Percentiles rank a stretch among this genome's conserved stretches.
These are phyloP conservation scores for Magnaporthiopsis rhizophila DNA, from an alignment of 2,329 filamentous ascomycete species.

Conservation along the genomic window DNA sequence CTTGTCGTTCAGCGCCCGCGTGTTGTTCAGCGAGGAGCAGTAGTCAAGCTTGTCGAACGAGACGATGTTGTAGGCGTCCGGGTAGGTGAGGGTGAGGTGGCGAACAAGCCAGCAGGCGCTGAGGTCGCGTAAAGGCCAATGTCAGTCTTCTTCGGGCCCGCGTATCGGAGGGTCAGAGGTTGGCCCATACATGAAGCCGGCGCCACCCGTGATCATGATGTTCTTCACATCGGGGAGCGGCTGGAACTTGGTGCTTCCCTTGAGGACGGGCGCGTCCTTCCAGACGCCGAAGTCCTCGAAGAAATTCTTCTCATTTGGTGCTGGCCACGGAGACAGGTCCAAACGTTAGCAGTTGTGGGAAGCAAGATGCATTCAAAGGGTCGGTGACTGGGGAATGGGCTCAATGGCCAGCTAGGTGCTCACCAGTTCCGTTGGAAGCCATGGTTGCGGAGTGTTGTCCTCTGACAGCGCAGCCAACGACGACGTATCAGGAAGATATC, in stretches of 20 bases:
- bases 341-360: no score
- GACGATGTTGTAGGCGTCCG: slow-evolving; percentile 66
- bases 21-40: slow-evolving; percentile 75
- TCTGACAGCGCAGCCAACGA: no score
- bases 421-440: no score
- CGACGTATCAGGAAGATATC: no score
- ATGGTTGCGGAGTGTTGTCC: no score
- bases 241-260: slow-evolving; percentile 61
- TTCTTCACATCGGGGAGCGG: slow-evolving; percentile 63
- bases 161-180: slow-evolving; percentile 1
- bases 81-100: slow-evolving; percentile 67
- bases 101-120: slow-evolving; percentile 79
- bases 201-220: slow-evolving; percentile 77
- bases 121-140: slow-evolving; percentile 9
- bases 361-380: no score
- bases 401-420: no score
- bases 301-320: slow-evolving; percentile 25
- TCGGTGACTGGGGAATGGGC: no score
- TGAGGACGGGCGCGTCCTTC: slow-evolving; percentile 63
- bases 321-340: no score
- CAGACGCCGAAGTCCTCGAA: slow-evolving; percentile 57
- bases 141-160: background rate
- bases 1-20: slow-evolving; percentile 55
- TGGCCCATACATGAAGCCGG: slow-evolving; percentile 69
- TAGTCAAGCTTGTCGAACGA: slow-evolving; percentile 84